Base-by-base conservation (phyloP, 1,284 basidiomycete genomes). In the Marasmius oreades region DNA sequence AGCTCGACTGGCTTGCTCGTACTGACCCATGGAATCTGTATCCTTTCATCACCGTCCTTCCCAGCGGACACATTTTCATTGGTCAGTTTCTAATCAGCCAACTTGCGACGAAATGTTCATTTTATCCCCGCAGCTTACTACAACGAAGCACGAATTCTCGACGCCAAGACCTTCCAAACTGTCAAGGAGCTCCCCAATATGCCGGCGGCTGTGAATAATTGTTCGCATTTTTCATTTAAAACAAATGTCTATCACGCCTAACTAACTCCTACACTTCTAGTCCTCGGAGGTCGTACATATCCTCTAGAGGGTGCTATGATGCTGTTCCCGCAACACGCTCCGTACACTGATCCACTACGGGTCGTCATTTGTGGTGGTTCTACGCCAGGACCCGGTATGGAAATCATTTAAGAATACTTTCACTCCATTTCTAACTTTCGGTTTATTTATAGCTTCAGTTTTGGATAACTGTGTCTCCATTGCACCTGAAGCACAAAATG, bases 291-390 rank as follows among this genome's bases (percentile, higher is more conserved):
- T 28, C 81, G 91, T 23, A 87, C 86, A 2, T 93, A 93, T 63
- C 91, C 91, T 1, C 76, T 89, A 65, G 84, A 88, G 65, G 89
- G 88, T 8, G 77, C 87, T 1, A 81, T 84, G 0, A 79, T 89
- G 24, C 68, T 91, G 12, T 73, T 93, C 16, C 91, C 89, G 5
- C 84, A 86, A 61, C 67, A 77, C 53, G 78, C 84, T 0, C 88
- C 88, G 0, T 91, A 90, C 65, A 85, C 87, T 0, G 85, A 85
- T 54, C 82, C 84, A n/a, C 69, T 87, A 3, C 76, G 79, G 51
- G 66, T 93, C 14, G 66, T 93, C 8, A 74, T 92, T 33, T 93
- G 91, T 59, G 91, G 91, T 64, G 91, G 92, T 6, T 90, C 86
- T 0, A 82, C 82, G 53, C 70, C 67, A 4, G 78, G 79, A 16